Evolutionary conservation across 2,329 filamentous ascomycete species (phyloP).

Genomic region (Microdochium paspali): DNA sequence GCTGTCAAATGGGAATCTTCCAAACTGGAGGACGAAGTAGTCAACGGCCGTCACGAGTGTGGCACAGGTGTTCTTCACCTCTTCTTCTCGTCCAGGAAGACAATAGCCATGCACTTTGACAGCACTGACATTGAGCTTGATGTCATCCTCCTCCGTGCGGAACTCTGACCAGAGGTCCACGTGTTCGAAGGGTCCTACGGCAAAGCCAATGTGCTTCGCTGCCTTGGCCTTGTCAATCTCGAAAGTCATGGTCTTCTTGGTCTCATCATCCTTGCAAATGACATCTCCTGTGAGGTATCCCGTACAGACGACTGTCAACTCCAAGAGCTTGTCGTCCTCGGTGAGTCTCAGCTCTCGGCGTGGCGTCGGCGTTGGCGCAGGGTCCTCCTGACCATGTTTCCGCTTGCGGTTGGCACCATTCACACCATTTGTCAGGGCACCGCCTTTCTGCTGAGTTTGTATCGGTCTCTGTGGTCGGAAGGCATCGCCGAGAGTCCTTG

Average conservation of each 20-base stretch:
- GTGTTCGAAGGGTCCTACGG: constrained; percentile 89
- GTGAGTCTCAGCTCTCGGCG: constrained; percentile 31
- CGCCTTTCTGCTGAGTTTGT: constrained; percentile 16
- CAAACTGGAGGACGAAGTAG: constrained; percentile 79
- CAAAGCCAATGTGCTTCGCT: constrained; percentile 86
- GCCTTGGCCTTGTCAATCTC: constrained; percentile 65
- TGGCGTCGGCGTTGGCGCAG: constrained; percentile 4
- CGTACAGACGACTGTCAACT: constrained; percentile 85
- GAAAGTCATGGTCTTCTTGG: constrained; percentile 83
- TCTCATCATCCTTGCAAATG: constrained; percentile 64
- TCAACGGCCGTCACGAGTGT: constrained; percentile 84
- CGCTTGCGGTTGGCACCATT: constrained; percentile 23
- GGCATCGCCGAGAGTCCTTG: constrained; percentile 76
- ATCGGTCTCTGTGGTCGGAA: constrained; percentile 38
- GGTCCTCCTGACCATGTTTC: constrained; percentile 30
- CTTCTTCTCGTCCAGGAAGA: constrained; percentile 69
- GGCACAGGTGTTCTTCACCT: constrained; percentile 79
- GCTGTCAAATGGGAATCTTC: constrained; percentile 81
- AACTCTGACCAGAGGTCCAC: constrained; percentile 80
- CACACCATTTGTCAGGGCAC: constrained; percentile 8
- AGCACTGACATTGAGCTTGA: constrained; percentile 79
- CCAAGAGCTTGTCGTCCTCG: constrained; percentile 77
- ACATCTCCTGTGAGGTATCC: constrained; percentile 81
- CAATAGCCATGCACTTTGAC: constrained; percentile 89
- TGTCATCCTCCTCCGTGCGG: constrained; percentile 83